phyloP scores from a whole-genome alignment of 768 basidiomycete genomes.

The Mycena epipterygia region DNA sequence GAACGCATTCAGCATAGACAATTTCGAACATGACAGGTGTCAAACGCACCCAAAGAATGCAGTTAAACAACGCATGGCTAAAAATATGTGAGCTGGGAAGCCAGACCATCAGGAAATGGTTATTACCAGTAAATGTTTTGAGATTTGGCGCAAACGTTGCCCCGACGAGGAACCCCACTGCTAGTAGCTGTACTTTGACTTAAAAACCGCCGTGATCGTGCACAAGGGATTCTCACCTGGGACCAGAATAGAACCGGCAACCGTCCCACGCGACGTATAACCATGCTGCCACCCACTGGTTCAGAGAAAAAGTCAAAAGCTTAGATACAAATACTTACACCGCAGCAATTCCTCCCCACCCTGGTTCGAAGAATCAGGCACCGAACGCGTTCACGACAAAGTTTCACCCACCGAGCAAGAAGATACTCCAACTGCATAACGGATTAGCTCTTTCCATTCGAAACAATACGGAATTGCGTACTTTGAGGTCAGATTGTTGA shows the following conservation, averaged over 20 bases:
- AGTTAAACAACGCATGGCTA: slow-evolving; percentile 71
- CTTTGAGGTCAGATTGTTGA: slow-evolving; percentile 71
- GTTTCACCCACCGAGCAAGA: slow-evolving; percentile 61
- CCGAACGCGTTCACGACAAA: neutral
- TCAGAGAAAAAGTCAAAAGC: slow-evolving; percentile 51
- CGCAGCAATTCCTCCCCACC: slow-evolving; percentile 22
- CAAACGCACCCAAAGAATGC: slow-evolving; percentile 66
- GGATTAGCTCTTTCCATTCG: slow-evolving; percentile 7
- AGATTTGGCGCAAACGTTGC: slow-evolving; percentile 71
- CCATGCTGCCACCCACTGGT: slow-evolving; percentile 67
- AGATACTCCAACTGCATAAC: slow-evolving; percentile 73
- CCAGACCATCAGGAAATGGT: neutral
- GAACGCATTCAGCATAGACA: slow-evolving; percentile 13
- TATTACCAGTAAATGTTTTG: slow-evolving; percentile 67
- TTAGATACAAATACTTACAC: slow-evolving; percentile 9
- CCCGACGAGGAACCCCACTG: slow-evolving; percentile 70
- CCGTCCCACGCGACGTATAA: slow-evolving; percentile 74
- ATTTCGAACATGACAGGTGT: neutral
- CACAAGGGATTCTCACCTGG: slow-evolving; percentile 54
- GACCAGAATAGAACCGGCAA: slow-evolving; percentile 82
- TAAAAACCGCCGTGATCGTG: neutral
- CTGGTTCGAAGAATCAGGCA: slow-evolving; percentile 15
- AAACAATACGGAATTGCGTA: slow-evolving; percentile 24
- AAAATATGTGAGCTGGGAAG: neutral
- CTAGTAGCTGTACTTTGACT: slow-evolving; percentile 57